These are phyloP conservation scores for Paramecium bursaria DNA, from an alignment of 73 alveolate species.

Conservation along the genomic window DNA sequence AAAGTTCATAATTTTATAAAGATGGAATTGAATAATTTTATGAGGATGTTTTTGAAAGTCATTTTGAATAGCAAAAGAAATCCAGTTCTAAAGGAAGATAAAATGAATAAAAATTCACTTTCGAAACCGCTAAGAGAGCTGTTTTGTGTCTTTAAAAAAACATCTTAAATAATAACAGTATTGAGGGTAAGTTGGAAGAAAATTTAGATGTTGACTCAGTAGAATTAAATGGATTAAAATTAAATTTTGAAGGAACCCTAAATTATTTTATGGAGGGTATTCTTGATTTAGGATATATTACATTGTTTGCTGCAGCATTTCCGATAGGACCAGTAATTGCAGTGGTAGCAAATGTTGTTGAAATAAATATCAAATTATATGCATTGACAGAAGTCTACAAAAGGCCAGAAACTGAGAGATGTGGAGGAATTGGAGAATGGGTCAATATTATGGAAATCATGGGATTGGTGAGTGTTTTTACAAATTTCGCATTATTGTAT, in stretches of 20 bases:
- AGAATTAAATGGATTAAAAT: constrained; percentile 52
- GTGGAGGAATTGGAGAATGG: constrained; percentile 73
- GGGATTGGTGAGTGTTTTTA: constrained; percentile 54
- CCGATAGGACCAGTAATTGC: constrained; percentile 82
- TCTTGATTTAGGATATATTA: constrained; percentile 78
- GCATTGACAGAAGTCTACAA: constrained; percentile 61
- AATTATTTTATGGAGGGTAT: constrained; percentile 78
- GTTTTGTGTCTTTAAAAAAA: too few species aligned
- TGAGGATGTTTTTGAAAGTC: neutral
- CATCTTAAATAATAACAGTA: too few species aligned
- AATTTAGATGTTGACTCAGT: constrained; percentile 64
- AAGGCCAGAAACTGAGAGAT: constrained; percentile 71
- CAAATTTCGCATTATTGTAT: constrained; percentile 34
- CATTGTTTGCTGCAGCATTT: constrained; percentile 85
- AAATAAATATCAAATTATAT: constrained; percentile 73
- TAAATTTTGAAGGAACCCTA: constrained; percentile 63
- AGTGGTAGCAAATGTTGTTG: constrained; percentile 75
- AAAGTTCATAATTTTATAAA: constrained; percentile 1
- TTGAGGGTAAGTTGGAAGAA: constrained; percentile 8
- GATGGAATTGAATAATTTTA: constrained; percentile 7
- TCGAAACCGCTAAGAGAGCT: constrained; percentile 28
- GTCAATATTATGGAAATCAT: constrained; percentile 49
- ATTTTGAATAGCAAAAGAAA: neutral
- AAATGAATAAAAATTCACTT: too few species aligned
- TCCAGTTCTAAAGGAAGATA: too few species aligned